Base-by-base conservation (phyloP, 2,329 filamentous ascomycete species). In the Epichloe sp. region DNA sequence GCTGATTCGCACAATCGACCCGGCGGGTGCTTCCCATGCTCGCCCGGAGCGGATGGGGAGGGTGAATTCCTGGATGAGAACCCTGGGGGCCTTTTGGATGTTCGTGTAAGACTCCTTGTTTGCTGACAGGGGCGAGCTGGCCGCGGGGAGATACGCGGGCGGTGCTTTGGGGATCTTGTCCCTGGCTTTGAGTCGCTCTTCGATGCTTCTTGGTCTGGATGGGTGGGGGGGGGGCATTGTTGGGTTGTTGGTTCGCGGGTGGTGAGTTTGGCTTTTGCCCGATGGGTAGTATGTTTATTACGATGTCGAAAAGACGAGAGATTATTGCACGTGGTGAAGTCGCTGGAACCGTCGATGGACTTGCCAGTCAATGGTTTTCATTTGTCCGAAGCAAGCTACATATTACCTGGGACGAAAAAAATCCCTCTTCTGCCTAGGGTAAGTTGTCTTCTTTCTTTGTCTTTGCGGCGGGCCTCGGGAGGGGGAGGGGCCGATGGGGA, bases 31-130 rank as follows among this genome's bases (percentile, higher is more conserved):
- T 46, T 76, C 73, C 83, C 85, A 93, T 1, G 87, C 86, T 53
- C 73, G 74, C 1, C 84, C 88, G 2, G 83, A 86, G 36, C 87
- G 80, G 34, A 88, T 85, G 0, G 85, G 83, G 31, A 93, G 71
- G 2, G 76, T 77, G 56, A 85, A 84, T 6, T 77, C 69, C 2
- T 75, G 62, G 5, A 71, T 36, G 1, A 73, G 58, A 0, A 65
- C 59, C 0, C 76, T 66, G 0, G 69, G 66, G 0, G 72, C 71
- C 3, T 63, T 54, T 38, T 81, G 78, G 19, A 91, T 78, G 2
- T 78, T 72, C 4, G 80, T 73, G 68, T 93, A 87, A 6, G 72
- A 55, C 3, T 57, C 52, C 48, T 65, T 65, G 57, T 77, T 67
- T 10, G 76, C 71, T 0, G 65, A 66, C 21, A 75, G 59, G 2